These are phyloP conservation scores for Halophytophthora polymorphica DNA, from an alignment of 352 stramenopile species.

Conservation along the genomic window DNA sequence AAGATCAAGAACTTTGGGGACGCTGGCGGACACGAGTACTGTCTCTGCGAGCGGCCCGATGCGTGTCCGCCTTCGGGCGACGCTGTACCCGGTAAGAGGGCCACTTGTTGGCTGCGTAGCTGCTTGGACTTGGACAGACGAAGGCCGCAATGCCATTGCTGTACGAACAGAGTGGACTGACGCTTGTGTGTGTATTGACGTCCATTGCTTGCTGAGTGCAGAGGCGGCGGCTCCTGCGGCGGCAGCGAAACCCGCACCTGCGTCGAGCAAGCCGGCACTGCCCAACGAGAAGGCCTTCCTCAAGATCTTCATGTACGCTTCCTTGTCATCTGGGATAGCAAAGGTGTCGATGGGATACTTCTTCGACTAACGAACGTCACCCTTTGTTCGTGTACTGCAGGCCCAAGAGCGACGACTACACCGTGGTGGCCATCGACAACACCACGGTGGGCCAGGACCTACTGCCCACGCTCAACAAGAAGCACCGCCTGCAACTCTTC, in stretches of 20 bases:
- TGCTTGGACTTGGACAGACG: not conserved
- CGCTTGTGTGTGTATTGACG: not conserved
- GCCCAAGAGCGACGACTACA: constrained; percentile 89
- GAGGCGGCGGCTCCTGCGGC: constrained; percentile 24
- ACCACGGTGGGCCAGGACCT: constrained; percentile 79
- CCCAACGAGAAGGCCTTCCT: constrained; percentile 78
- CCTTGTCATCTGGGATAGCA: not conserved
- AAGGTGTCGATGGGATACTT: not conserved
- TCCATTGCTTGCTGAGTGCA: constrained; percentile 10
- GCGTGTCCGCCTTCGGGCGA: constrained; percentile 74
- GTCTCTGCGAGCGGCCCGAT: constrained; percentile 81
- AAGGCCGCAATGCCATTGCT: not conserved
- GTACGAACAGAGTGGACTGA: not conserved
- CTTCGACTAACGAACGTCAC: not conserved
- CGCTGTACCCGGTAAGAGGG: constrained; percentile 29
- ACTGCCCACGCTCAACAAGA: constrained; percentile 85
- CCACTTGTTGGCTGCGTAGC: not conserved
- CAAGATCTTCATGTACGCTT: constrained; percentile 84
- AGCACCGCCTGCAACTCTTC: constrained; percentile 81
- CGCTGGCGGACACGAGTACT: constrained; percentile 83
- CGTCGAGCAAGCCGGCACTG: constrained; percentile 39
- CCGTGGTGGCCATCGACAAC: constrained; percentile 79
- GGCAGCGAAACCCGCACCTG: constrained; percentile 22
- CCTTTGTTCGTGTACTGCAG: constrained; percentile 25
- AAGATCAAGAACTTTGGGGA: constrained; percentile 92